Evolutionary conservation across 345 rosid species (phyloP).

Genomic region (Fremontodendron californicum): DNA sequence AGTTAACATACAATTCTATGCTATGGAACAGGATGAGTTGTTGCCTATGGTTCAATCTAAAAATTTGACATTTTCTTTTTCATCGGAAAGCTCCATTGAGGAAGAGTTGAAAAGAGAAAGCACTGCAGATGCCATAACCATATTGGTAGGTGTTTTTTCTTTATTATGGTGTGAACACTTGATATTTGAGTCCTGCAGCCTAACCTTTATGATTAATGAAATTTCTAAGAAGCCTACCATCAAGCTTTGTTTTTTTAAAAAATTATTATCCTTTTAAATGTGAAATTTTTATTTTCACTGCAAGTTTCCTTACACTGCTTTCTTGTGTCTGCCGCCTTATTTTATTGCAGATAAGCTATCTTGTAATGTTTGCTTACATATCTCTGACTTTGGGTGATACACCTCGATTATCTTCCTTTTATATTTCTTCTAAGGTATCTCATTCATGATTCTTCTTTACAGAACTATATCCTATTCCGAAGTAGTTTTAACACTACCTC

Average conservation of each 20-base stretch:
- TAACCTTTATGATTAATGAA: not conserved
- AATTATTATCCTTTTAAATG: not conserved
- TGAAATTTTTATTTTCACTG: not conserved
- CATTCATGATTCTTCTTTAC: constrained; percentile 10
- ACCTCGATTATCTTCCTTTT: constrained; percentile 65
- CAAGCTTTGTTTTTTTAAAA: not conserved
- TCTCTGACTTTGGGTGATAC: constrained; percentile 85
- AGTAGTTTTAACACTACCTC: not conserved
- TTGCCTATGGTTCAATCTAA: constrained; percentile 70
- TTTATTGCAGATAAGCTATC: constrained; percentile 83
- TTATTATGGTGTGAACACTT: not conserved
- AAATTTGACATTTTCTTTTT: constrained; percentile 77
- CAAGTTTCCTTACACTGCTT: not conserved
- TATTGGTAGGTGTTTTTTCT: constrained; percentile 47
- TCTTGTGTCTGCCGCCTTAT: constrained; percentile 7
- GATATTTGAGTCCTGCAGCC: not conserved
- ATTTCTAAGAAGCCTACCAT: not conserved
- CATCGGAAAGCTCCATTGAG: constrained; percentile 95
- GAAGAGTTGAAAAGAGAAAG: constrained; percentile 97
- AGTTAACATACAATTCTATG: constrained; percentile 5
- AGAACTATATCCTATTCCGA: not conserved
- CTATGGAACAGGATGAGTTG: constrained; percentile 67
- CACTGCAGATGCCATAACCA: constrained; percentile 90
- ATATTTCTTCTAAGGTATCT: constrained; percentile 77
- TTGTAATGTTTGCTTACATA: constrained; percentile 97